These are phyloP conservation scores for Didymella lethalis DNA, from an alignment of 2,329 filamentous ascomycete genomes.

Conservation along the genomic window DNA sequence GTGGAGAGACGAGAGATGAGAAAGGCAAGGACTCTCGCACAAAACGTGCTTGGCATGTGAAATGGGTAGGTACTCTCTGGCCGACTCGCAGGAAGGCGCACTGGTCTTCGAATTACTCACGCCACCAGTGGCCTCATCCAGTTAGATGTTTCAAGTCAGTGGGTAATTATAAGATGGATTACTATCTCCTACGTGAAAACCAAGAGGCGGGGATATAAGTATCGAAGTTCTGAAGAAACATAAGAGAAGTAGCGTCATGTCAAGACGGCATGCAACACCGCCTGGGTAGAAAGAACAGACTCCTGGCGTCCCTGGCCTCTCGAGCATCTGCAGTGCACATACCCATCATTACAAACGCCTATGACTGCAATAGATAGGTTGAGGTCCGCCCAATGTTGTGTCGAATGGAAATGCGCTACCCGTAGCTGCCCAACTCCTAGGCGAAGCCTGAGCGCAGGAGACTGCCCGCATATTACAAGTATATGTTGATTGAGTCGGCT, in stretches of 20 bases:
- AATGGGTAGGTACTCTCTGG: background rate
- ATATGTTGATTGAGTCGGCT: constrained; percentile 16
- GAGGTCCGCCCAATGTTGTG: constrained; percentile 31
- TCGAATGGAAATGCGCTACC: constrained; percentile 41
- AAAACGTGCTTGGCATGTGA: background rate
- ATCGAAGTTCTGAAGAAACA: constrained; percentile 53
- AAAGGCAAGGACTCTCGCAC: background rate
- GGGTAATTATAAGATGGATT: constrained; percentile 51
- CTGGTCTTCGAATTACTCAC: background rate
- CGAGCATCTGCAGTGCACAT: constrained; percentile 38
- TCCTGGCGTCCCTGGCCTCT: constrained; percentile 34
- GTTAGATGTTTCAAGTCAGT: constrained; percentile 20
- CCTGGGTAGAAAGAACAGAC: constrained; percentile 43
- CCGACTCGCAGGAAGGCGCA: background rate
- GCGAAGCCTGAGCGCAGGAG: constrained; percentile 16
- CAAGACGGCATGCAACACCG: constrained; percentile 41
- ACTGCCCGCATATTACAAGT: constrained; percentile 15
- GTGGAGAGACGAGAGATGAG: background rate
- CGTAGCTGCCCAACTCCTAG: constrained; percentile 26
- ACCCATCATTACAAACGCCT: constrained; percentile 46
- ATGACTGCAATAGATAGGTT: constrained; percentile 40
- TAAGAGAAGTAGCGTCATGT: constrained; percentile 49
- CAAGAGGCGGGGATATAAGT: constrained; percentile 52
- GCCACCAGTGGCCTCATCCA: background rate
- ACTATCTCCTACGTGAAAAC: constrained; percentile 52